A percentile compares a stretch with the other conserved stretches of the same genome.
These are phyloP conservation scores for Serendipita sp. DNA, from an alignment of 768 basidiomycete species.

Conservation along the genomic window DNA sequence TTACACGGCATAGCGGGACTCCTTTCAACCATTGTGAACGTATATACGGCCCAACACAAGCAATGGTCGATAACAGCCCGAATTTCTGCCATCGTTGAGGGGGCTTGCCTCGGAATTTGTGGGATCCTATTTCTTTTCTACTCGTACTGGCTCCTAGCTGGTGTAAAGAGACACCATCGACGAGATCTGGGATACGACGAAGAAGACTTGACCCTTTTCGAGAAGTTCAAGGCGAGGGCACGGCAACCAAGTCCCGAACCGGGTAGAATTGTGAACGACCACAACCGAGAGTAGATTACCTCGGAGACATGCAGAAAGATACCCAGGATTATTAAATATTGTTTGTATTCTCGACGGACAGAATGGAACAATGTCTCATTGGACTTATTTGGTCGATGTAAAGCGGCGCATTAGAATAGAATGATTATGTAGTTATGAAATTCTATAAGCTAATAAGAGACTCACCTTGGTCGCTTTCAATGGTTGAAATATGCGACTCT, in stretches of 20 bases:
- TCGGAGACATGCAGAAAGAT: slow-evolving; percentile 3
- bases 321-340: slow-evolving; percentile 16
- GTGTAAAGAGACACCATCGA: neutral
- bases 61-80: slow-evolving; percentile 28
- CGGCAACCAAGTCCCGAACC: neutral
- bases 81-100: slow-evolving; percentile 35
- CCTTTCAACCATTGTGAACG: slow-evolving; percentile 36
- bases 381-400: too few relatives aligned
- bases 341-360: slow-evolving; percentile 33
- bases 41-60: slow-evolving; percentile 28
- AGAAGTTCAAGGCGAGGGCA: neutral
- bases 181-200: neutral
- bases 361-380: too few relatives aligned
- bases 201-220: neutral
- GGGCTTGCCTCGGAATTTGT: slow-evolving; percentile 23
- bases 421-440: too few relatives aligned
- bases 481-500: too few relatives aligned
- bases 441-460: too few relatives aligned
- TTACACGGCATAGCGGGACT: slow-evolving; percentile 43
- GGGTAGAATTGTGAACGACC: neutral
- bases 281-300: slow-evolving; percentile 19
- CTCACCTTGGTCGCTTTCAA: too few relatives aligned
- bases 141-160: slow-evolving; percentile 33
- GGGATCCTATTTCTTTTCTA: too few relatives aligned
- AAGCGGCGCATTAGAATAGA: too few relatives aligned